Base-by-base conservation (phyloP, 257 asterid species). In the Scutellaria galericulata region DNA sequence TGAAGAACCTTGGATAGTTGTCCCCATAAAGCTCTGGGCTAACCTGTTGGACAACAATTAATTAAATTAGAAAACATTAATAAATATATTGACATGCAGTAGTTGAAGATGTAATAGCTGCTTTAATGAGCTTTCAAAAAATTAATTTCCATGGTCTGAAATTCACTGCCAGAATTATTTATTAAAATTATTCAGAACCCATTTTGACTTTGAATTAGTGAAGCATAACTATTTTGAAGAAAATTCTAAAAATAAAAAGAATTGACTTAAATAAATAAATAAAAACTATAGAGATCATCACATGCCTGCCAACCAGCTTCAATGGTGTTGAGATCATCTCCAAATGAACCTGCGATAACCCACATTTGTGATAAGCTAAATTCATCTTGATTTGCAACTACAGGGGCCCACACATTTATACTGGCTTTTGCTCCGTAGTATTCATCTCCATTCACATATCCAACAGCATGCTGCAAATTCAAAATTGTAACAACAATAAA, bases 281-380 rank as follows among this genome's bases (percentile, higher is more conserved):
- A 31, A 66, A 66, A 64, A 35, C 7, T 9, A 48, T 31, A 31
- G 37, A 31, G 37, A 31, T 10, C 11, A 44, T 9, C 24, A 70
- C 87, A 61, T 86, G 80, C 98, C 95, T 90, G 98, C 98, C 98
- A 92, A 66, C 98, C 98, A 84, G 98, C 98, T 86, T 92, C 98
- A 66, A 92, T 92, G 72, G 98, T 92, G 80, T 92, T 92, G 78
- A 92, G 98, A 80, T 92, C 98, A 79, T 90, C 90, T 2, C 93
- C 93, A 71, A 92, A 92, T 7, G 98, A 86, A 64, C 98, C 98
- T 1, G 97, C 87, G 68, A 92, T 92, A 15, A 90, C 93, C 98
- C 98, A 92, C 81, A 92, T 71, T 41, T 92, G 98, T 31, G 97
- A 88, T 63, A 92, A 75, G 81, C 98, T 92, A 74, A 92, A 92